phyloP scores from a whole-genome alignment of 2,329 filamentous ascomycete species.

The Pseudophaeomoniella oleicola region DNA sequence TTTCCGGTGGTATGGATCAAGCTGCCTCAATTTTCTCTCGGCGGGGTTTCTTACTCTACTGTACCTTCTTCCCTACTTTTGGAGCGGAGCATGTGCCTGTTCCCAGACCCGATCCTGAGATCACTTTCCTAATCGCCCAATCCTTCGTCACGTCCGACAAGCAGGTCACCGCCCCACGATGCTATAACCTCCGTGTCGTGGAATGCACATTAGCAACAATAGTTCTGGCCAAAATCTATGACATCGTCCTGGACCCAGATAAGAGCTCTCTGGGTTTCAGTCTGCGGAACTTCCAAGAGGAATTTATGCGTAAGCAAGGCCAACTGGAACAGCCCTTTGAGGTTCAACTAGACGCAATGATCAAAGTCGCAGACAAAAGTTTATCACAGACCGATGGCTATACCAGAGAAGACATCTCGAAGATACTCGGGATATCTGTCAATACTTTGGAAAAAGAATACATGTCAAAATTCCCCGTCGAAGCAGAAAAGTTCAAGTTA shows the following conservation, averaged over 20 bases:
- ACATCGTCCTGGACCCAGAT: slow-evolving; percentile 57
- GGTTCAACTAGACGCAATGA: slow-evolving; percentile 59
- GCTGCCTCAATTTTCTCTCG: slow-evolving; percentile 87
- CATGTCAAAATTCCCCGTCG: slow-evolving; percentile 78
- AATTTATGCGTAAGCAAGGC: slow-evolving; percentile 49
- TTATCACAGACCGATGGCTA: slow-evolving; percentile 71
- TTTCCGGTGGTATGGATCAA: slow-evolving; percentile 97
- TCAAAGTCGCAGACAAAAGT: slow-evolving; percentile 54
- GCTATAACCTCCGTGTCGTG: slow-evolving; percentile 94
- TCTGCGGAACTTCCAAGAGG: slow-evolving; percentile 73
- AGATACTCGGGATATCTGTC: slow-evolving; percentile 53
- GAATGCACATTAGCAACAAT: slow-evolving; percentile 82
- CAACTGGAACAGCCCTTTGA: slow-evolving; percentile 35
- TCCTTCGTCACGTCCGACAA: slow-evolving; percentile 92
- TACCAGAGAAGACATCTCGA: slow-evolving; percentile 70
- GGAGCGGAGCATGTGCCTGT: slow-evolving; percentile 65
- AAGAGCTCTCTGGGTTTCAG: slow-evolving; percentile 69
- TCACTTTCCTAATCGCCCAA: slow-evolving; percentile 87
- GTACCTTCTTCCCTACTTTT: slow-evolving; percentile 72
- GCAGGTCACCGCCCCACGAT: slow-evolving; percentile 78
- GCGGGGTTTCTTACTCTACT: slow-evolving; percentile 73
- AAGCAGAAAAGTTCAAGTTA: slow-evolving; percentile 75
- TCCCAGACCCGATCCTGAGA: slow-evolving; percentile 64
- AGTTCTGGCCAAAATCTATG: slow-evolving; percentile 45
- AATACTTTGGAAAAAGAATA: slow-evolving; percentile 61